phyloP scores from a whole-genome alignment of 768 basidiomycete species.

The Trametes sanguinea region DNA sequence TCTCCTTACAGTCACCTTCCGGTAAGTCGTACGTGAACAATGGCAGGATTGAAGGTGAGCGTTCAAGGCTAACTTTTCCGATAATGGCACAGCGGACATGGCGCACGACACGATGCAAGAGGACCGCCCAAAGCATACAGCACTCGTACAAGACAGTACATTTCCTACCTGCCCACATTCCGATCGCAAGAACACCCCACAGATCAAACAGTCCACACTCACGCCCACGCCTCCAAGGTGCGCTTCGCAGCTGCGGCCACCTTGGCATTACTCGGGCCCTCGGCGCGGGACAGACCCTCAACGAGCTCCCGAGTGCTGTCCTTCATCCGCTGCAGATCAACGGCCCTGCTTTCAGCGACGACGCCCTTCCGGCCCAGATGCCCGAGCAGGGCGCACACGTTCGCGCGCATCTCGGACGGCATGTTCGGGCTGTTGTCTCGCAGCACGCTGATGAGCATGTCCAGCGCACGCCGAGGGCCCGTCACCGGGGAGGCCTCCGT shows the following conservation, averaged over 20 bases:
- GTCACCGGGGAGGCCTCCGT: slow-evolving; percentile 47
- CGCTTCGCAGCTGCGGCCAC: slow-evolving; percentile 43
- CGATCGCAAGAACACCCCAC: background rate
- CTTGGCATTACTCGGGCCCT: slow-evolving; percentile 36
- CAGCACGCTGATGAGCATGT: slow-evolving; percentile 67
- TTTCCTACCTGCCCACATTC: background rate
- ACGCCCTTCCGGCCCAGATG: slow-evolving; percentile 59
- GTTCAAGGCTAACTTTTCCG: too few relatives aligned
- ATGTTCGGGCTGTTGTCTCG: slow-evolving; percentile 51
- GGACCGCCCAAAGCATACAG: background rate
- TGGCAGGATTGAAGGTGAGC: too few relatives aligned
- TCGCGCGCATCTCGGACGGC: slow-evolving; percentile 76
- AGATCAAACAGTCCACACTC: background rate
- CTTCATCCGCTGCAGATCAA: slow-evolving; percentile 49
- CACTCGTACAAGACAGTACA: background rate
- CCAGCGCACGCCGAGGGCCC: slow-evolving; percentile 59
- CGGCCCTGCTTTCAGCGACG: slow-evolving; percentile 41
- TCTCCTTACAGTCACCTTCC: too few relatives aligned
- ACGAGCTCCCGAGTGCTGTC: slow-evolving; percentile 52
- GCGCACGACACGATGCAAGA: too few relatives aligned
- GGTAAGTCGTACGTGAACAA: too few relatives aligned
- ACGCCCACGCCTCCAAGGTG: slow-evolving; percentile 44
- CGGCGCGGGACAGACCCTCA: slow-evolving; percentile 42
- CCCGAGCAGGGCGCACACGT: slow-evolving; percentile 71
- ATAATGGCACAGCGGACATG: too few relatives aligned